A percentile compares a stretch with the other conserved stretches of the same genome.
Evolutionary conservation across 495 filamentous ascomycete genomes (phyloP).

Genomic region (Annulohypoxylon bovei): DNA sequence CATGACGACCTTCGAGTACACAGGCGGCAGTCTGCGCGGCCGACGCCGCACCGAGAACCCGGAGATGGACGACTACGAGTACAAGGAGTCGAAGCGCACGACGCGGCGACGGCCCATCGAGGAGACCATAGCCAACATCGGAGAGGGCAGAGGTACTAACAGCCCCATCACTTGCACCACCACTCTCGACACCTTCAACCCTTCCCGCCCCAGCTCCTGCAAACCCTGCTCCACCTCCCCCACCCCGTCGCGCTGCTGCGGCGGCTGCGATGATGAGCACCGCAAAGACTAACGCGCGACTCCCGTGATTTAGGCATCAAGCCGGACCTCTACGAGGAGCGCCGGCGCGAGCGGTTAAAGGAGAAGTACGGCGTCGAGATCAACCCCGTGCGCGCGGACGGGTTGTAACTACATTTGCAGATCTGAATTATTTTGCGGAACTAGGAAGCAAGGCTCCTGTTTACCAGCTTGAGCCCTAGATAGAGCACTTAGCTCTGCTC

Average conservation of each 20-base stretch:
- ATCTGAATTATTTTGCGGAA: not conserved
- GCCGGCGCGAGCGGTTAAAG: conserved; percentile 83
- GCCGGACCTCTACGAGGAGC: conserved; percentile 85
- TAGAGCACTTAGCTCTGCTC: not conserved
- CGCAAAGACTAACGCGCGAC: conserved; percentile 13
- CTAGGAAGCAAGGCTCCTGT: not conserved
- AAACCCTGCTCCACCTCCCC: conserved; percentile 1
- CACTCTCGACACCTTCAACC: not conserved
- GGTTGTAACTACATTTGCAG: conserved; percentile 37
- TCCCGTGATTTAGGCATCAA: conserved; percentile 71
- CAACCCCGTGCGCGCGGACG: conserved; percentile 50
- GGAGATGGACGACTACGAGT: conserved; percentile 79
- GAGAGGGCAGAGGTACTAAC: conserved; percentile 86
- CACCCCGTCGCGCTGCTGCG: not conserved
- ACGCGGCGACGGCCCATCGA: conserved; percentile 79
- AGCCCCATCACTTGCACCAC: not conserved
- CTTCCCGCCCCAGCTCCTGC: not conserved
- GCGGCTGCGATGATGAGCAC: not conserved
- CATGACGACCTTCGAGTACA: conserved; percentile 78
- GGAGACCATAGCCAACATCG: conserved; percentile 82
- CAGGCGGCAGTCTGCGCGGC: conserved; percentile 74
- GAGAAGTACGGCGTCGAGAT: conserved; percentile 92
- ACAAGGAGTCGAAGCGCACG: conserved; percentile 79
- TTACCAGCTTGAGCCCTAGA: not conserved
- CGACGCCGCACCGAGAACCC: conserved; percentile 55